Percentiles rank a stretch among this genome's conserved stretches.
Evolutionary conservation across 2,329 filamentous ascomycete genomes (phyloP).

Genomic region (Colletotrichum tofieldiae): DNA sequence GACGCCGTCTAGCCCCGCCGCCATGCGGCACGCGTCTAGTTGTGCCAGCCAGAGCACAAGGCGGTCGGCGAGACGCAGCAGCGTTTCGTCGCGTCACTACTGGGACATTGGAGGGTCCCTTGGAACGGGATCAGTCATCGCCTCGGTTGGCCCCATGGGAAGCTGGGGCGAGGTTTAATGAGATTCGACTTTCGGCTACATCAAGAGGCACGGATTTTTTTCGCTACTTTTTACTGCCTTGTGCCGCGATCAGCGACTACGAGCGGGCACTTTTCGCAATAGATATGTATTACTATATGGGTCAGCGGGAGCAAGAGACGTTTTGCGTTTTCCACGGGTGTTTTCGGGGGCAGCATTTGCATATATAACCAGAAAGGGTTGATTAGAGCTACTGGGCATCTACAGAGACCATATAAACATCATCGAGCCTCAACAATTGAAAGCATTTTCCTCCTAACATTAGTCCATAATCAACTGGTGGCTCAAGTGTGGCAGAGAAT

Average conservation of each 20-base stretch:
- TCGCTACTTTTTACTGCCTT: neutral
- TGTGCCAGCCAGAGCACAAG: constrained; percentile 92
- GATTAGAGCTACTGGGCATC: constrained; percentile 28
- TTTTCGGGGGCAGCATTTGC: constrained; percentile 23
- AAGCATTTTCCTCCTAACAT: neutral
- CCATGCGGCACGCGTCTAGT: constrained; percentile 71
- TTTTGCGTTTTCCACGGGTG: neutral
- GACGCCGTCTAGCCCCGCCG: constrained; percentile 64
- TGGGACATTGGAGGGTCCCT: constrained; percentile 92
- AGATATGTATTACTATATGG: constrained; percentile 31
- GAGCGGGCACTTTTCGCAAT: constrained; percentile 14
- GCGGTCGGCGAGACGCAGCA: constrained; percentile 77
- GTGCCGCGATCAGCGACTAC: neutral
- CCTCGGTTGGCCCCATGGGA: constrained; percentile 77
- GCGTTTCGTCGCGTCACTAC: constrained; percentile 85
- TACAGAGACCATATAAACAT: constrained; percentile 20
- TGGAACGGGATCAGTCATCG: constrained; percentile 81
- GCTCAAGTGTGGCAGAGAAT: neutral
- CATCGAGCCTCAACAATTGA: constrained; percentile 4
- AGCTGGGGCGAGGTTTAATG: constrained; percentile 82
- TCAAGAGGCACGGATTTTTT: neutral
- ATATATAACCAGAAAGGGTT: constrained; percentile 20
- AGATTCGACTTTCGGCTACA: constrained; percentile 5
- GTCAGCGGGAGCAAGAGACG: constrained; percentile 23
- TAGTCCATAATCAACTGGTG: neutral